Percentiles rank a stretch among this genome's conserved stretches.
These are phyloP conservation scores for Panicum miliaceum DNA, from an alignment of 176 grass and related monocot species.

Conservation along the genomic window DNA sequence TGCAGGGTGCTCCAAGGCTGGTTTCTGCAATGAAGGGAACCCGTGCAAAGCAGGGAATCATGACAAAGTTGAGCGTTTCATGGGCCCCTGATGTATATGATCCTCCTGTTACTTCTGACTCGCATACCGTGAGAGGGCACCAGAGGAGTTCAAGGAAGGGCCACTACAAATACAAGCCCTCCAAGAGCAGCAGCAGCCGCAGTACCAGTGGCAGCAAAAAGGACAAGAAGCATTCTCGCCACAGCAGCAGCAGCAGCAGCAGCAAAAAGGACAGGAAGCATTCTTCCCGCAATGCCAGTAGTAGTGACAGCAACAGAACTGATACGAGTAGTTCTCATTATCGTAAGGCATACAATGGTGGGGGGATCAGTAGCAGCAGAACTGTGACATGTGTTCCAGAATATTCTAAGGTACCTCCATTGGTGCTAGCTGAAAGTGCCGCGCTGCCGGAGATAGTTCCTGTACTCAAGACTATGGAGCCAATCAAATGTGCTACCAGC, in stretches of 20 bases:
- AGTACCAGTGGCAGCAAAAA: conserved; percentile 48
- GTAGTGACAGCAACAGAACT: conserved; percentile 13
- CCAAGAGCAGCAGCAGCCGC: conserved; percentile 55
- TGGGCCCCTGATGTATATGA: conserved; percentile 97
- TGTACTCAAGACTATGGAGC: conserved; percentile 42
- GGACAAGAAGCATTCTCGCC: conserved; percentile 67
- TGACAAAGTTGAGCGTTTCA: conserved; percentile 60
- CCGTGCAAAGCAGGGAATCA: conserved; percentile 59
- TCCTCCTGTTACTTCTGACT: conserved; percentile 83
- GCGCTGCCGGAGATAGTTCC: conserved; percentile 22
- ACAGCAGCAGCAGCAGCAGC: conserved; percentile 51
- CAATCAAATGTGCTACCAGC: conserved; percentile 38
- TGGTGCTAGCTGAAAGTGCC: conserved; percentile 18
- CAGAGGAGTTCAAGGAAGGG: conserved; percentile 64
- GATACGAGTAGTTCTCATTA: conserved; percentile 5
- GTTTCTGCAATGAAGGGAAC: conserved; percentile 85
- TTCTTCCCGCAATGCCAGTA: conserved; percentile 26
- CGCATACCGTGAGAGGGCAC: conserved; percentile 64
- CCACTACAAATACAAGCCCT: conserved; percentile 62
- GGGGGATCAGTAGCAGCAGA: conserved; percentile 30
- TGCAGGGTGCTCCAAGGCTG: conserved; percentile 47
- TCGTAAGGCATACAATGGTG: conserved; percentile 12
- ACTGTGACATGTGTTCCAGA: not conserved
- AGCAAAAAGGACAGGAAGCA: conserved; percentile 51
- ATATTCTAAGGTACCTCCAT: conserved; percentile 26